phyloP scores from a whole-genome alignment of 75 land plant species.

The Pinus tabuliformis region DNA sequence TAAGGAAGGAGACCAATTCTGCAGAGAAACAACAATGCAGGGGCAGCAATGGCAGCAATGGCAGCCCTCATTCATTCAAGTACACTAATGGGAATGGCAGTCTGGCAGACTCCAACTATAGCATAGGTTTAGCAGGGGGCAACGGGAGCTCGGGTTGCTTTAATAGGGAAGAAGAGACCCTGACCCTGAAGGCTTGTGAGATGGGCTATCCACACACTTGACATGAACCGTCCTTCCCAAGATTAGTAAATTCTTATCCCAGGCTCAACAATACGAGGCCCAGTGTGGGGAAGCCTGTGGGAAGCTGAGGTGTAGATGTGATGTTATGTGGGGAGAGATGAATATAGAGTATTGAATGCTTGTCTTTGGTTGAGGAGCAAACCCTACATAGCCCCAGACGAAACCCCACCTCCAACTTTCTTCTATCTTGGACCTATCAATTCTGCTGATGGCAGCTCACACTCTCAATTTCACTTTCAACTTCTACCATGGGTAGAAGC shows the following conservation, averaged over 20 bases:
- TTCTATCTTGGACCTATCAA: neutral
- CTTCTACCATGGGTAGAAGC: too few relatives aligned
- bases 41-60: neutral
- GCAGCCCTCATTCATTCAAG: neutral
- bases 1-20: slow-evolving; percentile 9
- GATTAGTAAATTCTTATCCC: neutral
- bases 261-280: neutral
- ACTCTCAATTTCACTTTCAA: too few relatives aligned
- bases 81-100: neutral
- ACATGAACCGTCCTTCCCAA: too few relatives aligned
- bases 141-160: neutral
- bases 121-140: neutral
- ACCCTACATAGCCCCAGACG: neutral
- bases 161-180: slow-evolving; percentile 5
- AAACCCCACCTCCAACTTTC: neutral
- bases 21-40: slow-evolving; percentile 7
- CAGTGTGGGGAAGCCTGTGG: slow-evolving; percentile 5
- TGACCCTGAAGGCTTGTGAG: neutral
- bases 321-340: neutral
- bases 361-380: slow-evolving; percentile 11
- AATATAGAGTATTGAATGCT: slow-evolving; percentile 4
- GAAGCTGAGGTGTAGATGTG: slow-evolving; percentile 2
- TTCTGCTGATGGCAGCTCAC: too few relatives aligned
- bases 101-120: neutral
- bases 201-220: neutral